Percentiles rank a stretch among this genome's conserved stretches.
Conservation (phyloP, 2,329 filamentous ascomycete genomes). For the Paecilomyces dactylethromorphus region DNA sequence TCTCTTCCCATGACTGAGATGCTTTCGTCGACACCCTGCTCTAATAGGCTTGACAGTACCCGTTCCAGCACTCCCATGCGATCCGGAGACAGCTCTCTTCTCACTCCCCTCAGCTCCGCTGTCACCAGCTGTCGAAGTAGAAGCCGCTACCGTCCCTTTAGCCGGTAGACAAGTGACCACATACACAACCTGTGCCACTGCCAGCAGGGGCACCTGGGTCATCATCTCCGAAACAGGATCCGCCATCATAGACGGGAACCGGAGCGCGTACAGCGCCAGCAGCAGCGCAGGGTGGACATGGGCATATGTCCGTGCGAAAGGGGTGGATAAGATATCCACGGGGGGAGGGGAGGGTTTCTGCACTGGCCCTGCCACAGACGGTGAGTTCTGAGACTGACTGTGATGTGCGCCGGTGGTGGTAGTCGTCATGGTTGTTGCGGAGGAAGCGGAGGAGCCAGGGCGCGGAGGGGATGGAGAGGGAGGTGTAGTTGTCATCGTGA, state of each 20-base stretch:
- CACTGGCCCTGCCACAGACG: constrained; percentile 3
- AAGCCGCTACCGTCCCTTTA: constrained; percentile 27
- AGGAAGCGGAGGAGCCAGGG: background rate
- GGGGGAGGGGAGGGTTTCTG: constrained; percentile 28
- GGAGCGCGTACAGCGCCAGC: constrained; percentile 55
- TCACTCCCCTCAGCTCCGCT: background rate
- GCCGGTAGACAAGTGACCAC: constrained; percentile 54
- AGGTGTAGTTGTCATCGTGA: constrained; percentile 7
- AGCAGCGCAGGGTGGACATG: constrained; percentile 64
- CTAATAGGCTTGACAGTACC: constrained; percentile 7
- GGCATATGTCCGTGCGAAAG: constrained; percentile 50
- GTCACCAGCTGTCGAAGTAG: background rate
- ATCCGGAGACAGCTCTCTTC: constrained; percentile 1
- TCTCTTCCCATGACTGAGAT: constrained; percentile 10
- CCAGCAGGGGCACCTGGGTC: constrained; percentile 55
- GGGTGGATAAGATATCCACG: constrained; percentile 41
- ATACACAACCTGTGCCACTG: constrained; percentile 56
- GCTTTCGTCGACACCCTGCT: constrained; percentile 15
- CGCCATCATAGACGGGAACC: constrained; percentile 61
- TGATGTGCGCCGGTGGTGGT: constrained; percentile 3
- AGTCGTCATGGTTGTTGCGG: constrained; percentile 11
- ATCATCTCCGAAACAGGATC: constrained; percentile 62
- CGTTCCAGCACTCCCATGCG: background rate
- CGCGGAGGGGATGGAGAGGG: constrained; percentile 4
- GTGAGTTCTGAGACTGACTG: constrained; percentile 8